Conservation (phyloP, 2,329 filamentous ascomycete genomes). For the Alternaria sp. region DNA sequence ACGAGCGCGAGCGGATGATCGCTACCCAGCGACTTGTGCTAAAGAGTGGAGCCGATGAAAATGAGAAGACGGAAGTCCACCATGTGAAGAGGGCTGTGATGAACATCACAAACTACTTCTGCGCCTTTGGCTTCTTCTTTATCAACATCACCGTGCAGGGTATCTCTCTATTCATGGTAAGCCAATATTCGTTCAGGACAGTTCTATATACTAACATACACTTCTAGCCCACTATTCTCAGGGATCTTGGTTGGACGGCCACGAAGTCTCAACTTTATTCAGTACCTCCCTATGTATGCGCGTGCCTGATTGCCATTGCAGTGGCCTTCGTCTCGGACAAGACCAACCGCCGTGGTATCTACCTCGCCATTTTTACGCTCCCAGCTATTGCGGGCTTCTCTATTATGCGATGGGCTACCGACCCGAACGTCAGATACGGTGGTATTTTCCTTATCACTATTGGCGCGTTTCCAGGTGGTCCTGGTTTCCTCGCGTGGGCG, state of each 20-base stretch:
- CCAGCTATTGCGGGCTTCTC: conserved; percentile 62
- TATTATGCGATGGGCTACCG: conserved; percentile 63
- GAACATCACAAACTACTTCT: conserved; percentile 68
- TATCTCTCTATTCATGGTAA: conserved; percentile 51
- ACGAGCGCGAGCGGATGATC: conserved; percentile 62
- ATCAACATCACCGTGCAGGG: conserved; percentile 68
- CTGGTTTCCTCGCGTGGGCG: conserved; percentile 66
- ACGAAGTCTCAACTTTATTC: conserved; percentile 52
- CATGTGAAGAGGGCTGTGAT: conserved; percentile 62
- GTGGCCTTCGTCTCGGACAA: conserved; percentile 50
- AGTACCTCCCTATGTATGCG: conserved; percentile 51
- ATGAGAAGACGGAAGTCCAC: conserved; percentile 58
- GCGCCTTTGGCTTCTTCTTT: conserved; percentile 65
- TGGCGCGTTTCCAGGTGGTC: conserved; percentile 66
- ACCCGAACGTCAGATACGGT: conserved; percentile 63
- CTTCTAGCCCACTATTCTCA: conserved; percentile 48
- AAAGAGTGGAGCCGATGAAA: conserved; percentile 57
- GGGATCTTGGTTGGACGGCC: conserved; percentile 48
- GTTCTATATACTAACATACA: background rate
- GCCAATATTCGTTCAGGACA: background rate
- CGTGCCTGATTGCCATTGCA: conserved; percentile 46
- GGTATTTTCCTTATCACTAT: conserved; percentile 65
- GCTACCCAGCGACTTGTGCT: conserved; percentile 61
- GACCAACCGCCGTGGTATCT: conserved; percentile 50
- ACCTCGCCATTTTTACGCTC: conserved; percentile 45